Evolutionary conservation across 169 alveolate species (phyloP), one percentile per base, ranked within the genome.

Genomic region (Theileria parva): DNA sequence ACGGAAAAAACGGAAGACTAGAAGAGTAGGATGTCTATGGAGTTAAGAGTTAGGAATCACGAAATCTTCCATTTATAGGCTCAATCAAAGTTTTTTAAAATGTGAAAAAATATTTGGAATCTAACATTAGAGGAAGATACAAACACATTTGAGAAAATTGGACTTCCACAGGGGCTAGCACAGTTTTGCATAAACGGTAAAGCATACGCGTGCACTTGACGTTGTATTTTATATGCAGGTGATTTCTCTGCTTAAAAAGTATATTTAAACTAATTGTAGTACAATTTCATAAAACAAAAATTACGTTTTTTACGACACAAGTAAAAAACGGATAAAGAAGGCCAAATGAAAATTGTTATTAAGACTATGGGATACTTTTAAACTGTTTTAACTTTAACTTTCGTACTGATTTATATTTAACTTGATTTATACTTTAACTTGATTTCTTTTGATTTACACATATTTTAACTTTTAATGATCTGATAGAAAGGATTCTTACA

Each of bases 131-230:
- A 44, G 17, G 12, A 44, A 44, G 53, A 11, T 13, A 7, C 19
- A 44, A 44, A 44, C 53, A 44, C 53, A 44, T 44, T 44, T 44
- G 53, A 0, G 53, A 44, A 44, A 44, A 44, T 44, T 44, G 53
- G 53, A 44, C 53, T 44, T 44, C 53, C 53, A 44, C 19, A 44
- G 17, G 13, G 27, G 30, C 19, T 63, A 63, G 71, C 71, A 63
- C 71, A 63, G 50, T 23, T 63, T 7, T 63, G 71, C 71, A 63
- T 63, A 63, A 63, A n/a, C 2, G 53, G 32, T 8, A 39, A 13
- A 30, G 71, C 71, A 63, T n/a, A 27, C 50, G 19, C 39, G 71
- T 63, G 71, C 71, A 63, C 71, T 63, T 15, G 71, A 63, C 39
- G 71, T 21, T 21, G 25, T 63, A 28, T 63, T 25, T 21, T 57